Evolutionary conservation across 441 rosid species (phyloP).

Genomic region (Adansonia grandidieri): DNA sequence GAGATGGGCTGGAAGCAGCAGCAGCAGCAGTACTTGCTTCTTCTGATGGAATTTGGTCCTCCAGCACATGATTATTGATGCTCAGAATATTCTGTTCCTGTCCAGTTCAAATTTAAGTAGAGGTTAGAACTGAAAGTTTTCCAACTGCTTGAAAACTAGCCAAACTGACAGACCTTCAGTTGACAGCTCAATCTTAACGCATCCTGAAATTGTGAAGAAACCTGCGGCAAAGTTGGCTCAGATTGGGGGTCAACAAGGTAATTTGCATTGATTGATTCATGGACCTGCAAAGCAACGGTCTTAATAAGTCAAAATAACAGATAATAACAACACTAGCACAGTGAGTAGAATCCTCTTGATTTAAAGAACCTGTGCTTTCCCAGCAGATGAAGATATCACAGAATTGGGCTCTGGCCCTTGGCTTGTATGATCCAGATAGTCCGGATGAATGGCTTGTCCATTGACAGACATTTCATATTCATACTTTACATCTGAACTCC

Average conservation of each 20-base stretch:
- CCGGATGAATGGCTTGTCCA: slow-evolving; percentile 62
- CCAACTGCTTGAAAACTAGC: slow-evolving; percentile 4
- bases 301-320: slow-evolving; percentile 5
- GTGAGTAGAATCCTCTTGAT: slow-evolving; percentile 11
- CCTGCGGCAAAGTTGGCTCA: slow-evolving; percentile 58
- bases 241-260: slow-evolving; percentile 46
- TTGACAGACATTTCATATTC: slow-evolving; percentile 55
- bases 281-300: slow-evolving; percentile 46
- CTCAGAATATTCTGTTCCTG: slow-evolving; percentile 52
- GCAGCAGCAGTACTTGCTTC: slow-evolving; percentile 44
- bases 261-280: slow-evolving; percentile 55
- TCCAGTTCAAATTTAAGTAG: slow-evolving; percentile 29
- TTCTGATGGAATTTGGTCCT: slow-evolving; percentile 44
- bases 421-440: slow-evolving; percentile 52
- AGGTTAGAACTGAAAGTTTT: neutral
- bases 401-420: slow-evolving; percentile 54
- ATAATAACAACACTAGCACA: neutral
- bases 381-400: slow-evolving; percentile 48
- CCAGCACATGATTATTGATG: slow-evolving; percentile 43
- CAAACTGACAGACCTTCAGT: slow-evolving; percentile 44
- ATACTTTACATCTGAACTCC: slow-evolving; percentile 57
- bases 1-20: slow-evolving; percentile 44
- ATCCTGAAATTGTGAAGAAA: slow-evolving; percentile 63
- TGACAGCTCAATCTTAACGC: slow-evolving; percentile 47
- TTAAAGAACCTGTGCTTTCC: slow-evolving; percentile 60